Percentiles rank a stretch among this genome's conserved stretches.
Conservation (phyloP, 2,329 filamentous ascomycete genomes). For the Fusarium nisikadoi region DNA sequence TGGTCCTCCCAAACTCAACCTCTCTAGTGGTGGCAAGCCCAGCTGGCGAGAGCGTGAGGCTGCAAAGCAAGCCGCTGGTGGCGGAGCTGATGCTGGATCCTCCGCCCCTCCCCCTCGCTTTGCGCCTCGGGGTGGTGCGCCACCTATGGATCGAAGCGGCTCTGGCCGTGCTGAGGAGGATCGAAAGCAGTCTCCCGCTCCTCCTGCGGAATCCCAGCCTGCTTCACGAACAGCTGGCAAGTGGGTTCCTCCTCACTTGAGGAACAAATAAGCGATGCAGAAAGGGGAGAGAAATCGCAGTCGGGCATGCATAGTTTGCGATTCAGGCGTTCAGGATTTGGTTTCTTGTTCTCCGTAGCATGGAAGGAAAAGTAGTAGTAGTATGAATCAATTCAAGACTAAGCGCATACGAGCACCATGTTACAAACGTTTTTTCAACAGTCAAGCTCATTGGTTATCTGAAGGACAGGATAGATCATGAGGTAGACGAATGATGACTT, state of each 20-base stretch:
- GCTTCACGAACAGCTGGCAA: constrained; percentile 66
- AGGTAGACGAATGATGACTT: constrained; percentile 12
- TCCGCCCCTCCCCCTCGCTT: constrained; percentile 53
- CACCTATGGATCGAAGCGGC: constrained; percentile 56
- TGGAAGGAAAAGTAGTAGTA: constrained; percentile 44
- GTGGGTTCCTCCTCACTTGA: constrained; percentile 65
- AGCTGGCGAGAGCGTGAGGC: constrained; percentile 81
- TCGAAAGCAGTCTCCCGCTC: constrained; percentile 54
- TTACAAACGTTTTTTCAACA: constrained; percentile 19
- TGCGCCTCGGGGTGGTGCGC: constrained; percentile 52
- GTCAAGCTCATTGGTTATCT: constrained; percentile 17
- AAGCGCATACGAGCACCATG: constrained; percentile 43
- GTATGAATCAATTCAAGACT: constrained; percentile 44
- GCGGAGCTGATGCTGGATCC: constrained; percentile 50
- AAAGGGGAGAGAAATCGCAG: constrained; percentile 31
- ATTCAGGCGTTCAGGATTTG: constrained; percentile 53
- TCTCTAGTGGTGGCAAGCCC: constrained; percentile 65
- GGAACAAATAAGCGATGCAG: constrained; percentile 47
- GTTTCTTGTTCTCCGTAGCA: constrained; percentile 47
- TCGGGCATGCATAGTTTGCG: constrained; percentile 41
- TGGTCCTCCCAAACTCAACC: constrained; percentile 69
- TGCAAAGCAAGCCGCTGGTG: constrained; percentile 53
- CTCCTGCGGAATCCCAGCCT: constrained; percentile 61
- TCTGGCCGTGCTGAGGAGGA: constrained; percentile 54
- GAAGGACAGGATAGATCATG: constrained; percentile 10